Base-by-base conservation (phyloP, 352 stramenopile genomes). In the Albugo laibachii region DNA sequence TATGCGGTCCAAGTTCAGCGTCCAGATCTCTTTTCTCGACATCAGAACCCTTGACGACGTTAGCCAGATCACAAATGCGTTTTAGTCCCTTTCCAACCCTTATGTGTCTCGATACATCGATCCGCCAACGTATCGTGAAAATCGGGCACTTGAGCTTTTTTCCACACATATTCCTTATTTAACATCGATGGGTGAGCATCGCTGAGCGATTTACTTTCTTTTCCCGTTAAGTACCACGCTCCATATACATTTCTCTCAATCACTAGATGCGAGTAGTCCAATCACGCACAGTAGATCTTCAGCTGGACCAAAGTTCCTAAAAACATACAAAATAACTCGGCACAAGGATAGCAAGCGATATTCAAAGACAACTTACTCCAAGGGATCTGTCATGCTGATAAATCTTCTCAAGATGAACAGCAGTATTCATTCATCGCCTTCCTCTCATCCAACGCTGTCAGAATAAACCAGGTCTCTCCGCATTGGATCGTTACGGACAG, bases 391-490 rank as follows among this genome's bases (percentile, higher is more conserved):
- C 40, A 47, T n/a, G 85, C 54, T 47, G 88, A 36, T 3, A 42
- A 11, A 19, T 43, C 38, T 43, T 8, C 4, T 69, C 56, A 21
- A 62, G 49, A 3, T 70, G 13, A 21, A 88, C 44, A 2, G 72
- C 66, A 4, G 35, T 39, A 2, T 48, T 40, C 61, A 19, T 56
- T 51, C 14, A 53, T 59, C 5, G 78, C 78, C 1, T 51, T 43
- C 14, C 53, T 51, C 12, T 69, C 48, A 27, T 61, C 45, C n/a
- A 91, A 58, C 16, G 41, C 69, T 24, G 76, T 36, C 31, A 91
- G 50, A 41, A 86, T 64, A 20, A 69, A 84, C 78, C 78, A 91
- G 21, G 78, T 72, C 52, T 86, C 78, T 91, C 43, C 13, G 40
- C 14, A n/a, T 0, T 18, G 27, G 20, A 31, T 31, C 24, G 24